These are phyloP conservation scores for Chlorella variabilis DNA, from an alignment of 163 green algal genomes.

Conservation along the genomic window DNA sequence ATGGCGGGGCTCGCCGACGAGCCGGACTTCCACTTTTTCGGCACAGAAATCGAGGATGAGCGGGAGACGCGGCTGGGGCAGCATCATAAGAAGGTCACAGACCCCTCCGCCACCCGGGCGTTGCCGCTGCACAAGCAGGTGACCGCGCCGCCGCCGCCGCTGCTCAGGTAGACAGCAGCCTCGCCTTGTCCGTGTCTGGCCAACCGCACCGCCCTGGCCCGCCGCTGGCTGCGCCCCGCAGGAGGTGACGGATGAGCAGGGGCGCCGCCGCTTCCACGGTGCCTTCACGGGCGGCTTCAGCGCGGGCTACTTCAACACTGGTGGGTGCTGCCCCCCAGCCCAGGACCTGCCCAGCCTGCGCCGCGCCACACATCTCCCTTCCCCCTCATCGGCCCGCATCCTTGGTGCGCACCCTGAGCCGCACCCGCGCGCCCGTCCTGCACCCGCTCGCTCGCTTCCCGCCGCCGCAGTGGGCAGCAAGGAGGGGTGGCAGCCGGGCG, in stretches of 20 bases:
- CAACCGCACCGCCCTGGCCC: neutral
- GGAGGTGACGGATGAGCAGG: constrained; percentile 86
- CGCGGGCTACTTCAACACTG: constrained; percentile 95
- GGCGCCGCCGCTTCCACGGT: constrained; percentile 89
- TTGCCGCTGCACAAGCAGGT: constrained; percentile 64
- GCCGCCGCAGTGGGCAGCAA: constrained; percentile 19
- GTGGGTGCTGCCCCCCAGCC: constrained; percentile 62
- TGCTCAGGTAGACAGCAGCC: neutral
- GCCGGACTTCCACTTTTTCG: constrained; percentile 75
- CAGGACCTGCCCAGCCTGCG: too few species aligned
- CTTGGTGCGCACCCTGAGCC: too few species aligned
- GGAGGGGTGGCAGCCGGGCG: constrained; percentile 72
- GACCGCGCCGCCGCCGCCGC: neutral
- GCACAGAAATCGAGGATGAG: constrained; percentile 69
- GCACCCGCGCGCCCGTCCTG: too few species aligned
- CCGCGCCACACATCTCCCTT: too few species aligned
- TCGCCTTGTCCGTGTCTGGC: neutral
- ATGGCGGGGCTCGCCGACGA: constrained; percentile 44
- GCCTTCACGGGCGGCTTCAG: constrained; percentile 97
- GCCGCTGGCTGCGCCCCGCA: constrained; percentile 53
- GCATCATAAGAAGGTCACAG: constrained; percentile 43
- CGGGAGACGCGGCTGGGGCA: constrained; percentile 42
- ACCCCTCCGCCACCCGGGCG: constrained; percentile 47
- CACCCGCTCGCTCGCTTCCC: too few species aligned
- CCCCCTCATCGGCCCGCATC: too few species aligned